phyloP scores from a whole-genome alignment of 495 filamentous ascomycete genomes.

The Jackrogersella multiformis region DNA sequence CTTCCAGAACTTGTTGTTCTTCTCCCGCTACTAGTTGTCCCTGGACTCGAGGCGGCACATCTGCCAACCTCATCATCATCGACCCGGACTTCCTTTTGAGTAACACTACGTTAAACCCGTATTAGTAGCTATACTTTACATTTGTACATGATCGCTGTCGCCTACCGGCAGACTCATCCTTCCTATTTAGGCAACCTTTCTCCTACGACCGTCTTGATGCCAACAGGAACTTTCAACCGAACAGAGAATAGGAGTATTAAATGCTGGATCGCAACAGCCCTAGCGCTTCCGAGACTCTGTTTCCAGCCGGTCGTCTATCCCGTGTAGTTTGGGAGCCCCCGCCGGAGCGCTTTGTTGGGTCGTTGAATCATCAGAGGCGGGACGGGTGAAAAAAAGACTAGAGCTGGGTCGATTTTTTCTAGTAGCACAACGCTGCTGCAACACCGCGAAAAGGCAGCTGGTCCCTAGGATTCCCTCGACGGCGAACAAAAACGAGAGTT shows the following conservation, averaged over 20 bases:
- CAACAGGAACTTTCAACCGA: constrained; percentile 25
- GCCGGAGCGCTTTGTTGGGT: constrained; percentile 30
- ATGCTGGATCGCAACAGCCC: constrained; percentile 35
- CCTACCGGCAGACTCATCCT: constrained; percentile 41
- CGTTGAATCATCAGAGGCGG: constrained; percentile 31
- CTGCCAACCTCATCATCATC: constrained; percentile 28
- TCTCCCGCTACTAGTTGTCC: constrained; percentile 29
- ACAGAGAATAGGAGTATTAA: constrained; percentile 31
- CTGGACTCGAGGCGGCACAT: constrained; percentile 26
- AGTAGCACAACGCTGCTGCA: constrained; percentile 46
- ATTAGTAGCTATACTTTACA: constrained; percentile 35
- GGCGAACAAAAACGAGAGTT: constrained; percentile 17
- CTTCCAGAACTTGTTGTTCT: constrained; percentile 34
- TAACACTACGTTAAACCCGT: constrained; percentile 43
- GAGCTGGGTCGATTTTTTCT: constrained; percentile 34
- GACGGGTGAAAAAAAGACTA: constrained; percentile 28
- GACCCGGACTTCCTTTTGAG: constrained; percentile 27
- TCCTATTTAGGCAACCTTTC: constrained; percentile 36
- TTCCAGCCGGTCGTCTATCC: constrained; percentile 35
- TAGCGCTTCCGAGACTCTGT: constrained; percentile 41
- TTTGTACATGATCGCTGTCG: constrained; percentile 41
- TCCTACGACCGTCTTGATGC: constrained; percentile 27
- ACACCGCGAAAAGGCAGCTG: constrained; percentile 31
- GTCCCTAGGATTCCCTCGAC: constrained; percentile 24
- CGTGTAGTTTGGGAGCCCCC: constrained; percentile 38